Conservation (phyloP, 305 asterid genomes). For the Plantago coronopus region DNA sequence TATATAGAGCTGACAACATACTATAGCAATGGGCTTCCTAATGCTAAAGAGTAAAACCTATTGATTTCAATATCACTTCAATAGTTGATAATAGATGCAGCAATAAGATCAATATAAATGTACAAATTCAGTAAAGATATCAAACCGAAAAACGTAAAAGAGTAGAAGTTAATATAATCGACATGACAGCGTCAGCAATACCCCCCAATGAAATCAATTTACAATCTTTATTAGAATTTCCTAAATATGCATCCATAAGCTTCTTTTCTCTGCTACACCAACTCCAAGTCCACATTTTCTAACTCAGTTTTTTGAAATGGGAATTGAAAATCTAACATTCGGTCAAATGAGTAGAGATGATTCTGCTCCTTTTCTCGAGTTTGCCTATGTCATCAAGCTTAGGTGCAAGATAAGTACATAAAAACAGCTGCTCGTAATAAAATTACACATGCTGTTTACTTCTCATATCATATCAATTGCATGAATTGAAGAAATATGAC, state of each 20-base stretch:
- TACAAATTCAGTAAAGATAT: not conserved
- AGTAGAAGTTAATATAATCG: not conserved
- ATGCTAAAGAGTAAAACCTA: not conserved
- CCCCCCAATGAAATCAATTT: not conserved
- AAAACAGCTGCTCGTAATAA: not conserved
- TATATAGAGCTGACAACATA: constrained; percentile 8
- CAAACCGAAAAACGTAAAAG: not conserved
- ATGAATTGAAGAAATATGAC: not conserved
- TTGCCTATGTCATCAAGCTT: too few relatives aligned
- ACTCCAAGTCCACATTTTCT: too few relatives aligned
- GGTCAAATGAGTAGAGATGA: too few relatives aligned
- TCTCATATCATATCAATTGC: not conserved
- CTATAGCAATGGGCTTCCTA: constrained; percentile 7
- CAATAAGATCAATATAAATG: not conserved
- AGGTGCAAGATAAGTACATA: not conserved
- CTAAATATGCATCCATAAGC: not conserved
- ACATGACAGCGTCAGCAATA: not conserved
- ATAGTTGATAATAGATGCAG: not conserved
- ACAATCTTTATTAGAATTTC: not conserved
- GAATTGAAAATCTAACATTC: not conserved
- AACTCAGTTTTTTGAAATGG: not conserved
- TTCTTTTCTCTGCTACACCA: too few relatives aligned
- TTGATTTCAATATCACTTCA: not conserved
- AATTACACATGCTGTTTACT: not conserved
- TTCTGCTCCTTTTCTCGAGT: not conserved